These are phyloP conservation scores for Yarrowia osloensis DNA, from an alignment of 805 yeast genomes.

Conservation along the genomic window DNA sequence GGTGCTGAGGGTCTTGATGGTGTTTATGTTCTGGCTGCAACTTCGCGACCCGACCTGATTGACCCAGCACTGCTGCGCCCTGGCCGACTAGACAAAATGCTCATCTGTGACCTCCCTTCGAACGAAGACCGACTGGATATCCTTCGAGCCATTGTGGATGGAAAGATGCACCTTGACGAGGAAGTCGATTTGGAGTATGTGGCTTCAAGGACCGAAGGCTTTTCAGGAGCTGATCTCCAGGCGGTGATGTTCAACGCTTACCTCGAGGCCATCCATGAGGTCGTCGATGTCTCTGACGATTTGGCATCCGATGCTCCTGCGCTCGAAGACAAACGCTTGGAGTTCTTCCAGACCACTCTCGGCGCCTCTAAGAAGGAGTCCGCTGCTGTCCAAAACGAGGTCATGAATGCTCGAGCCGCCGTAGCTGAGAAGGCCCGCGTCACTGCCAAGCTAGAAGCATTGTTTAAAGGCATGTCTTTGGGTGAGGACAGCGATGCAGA, in stretches of 20 bases:
- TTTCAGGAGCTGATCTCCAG: conserved; percentile 93
- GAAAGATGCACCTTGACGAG: conserved; percentile 60
- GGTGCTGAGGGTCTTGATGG: conserved; percentile 99
- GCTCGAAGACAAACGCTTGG: conserved; percentile 42
- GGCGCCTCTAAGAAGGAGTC: conserved; percentile 9
- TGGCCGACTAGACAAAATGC: conserved; percentile 90
- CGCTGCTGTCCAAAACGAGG: neutral
- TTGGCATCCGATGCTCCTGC: conserved; percentile 43
- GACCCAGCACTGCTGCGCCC: conserved; percentile 95
- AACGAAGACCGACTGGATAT: conserved; percentile 73
- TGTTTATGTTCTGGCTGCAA: conserved; percentile 94
- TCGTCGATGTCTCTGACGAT: conserved; percentile 43
- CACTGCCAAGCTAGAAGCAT: conserved; percentile 33
- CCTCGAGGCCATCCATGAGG: conserved; percentile 69
- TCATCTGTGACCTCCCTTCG: conserved; percentile 85
- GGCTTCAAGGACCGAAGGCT: conserved; percentile 68
- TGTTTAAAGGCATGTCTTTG: conserved; percentile 26
- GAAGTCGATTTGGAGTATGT: conserved; percentile 55
- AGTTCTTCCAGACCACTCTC: conserved; percentile 21
- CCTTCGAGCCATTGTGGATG: conserved; percentile 50
- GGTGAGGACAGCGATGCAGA: neutral
- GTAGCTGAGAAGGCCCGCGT: conserved; percentile 33
- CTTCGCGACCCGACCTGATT: conserved; percentile 91
- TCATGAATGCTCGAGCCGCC: conserved; percentile 22
- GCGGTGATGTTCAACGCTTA: conserved; percentile 91